Conservation (phyloP, 2,329 filamentous ascomycete species). For the Epichloe bromicola region DNA sequence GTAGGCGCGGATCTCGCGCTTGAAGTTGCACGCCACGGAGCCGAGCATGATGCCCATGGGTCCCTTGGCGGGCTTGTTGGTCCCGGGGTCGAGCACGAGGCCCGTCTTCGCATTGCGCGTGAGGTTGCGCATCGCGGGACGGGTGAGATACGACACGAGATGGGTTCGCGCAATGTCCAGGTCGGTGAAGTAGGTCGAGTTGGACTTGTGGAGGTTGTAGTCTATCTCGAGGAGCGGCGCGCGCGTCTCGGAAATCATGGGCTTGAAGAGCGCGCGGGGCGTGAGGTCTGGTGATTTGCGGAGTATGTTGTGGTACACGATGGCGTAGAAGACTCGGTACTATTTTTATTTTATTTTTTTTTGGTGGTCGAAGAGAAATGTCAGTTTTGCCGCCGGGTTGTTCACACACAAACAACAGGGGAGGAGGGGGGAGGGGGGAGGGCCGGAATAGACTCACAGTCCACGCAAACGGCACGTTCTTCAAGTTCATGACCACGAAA, state of each 20-base stretch:
- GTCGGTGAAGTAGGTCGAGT: conserved; percentile 78
- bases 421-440: too few species aligned
- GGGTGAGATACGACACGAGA: conserved; percentile 57
- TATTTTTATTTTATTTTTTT: conserved; percentile 13
- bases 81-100: conserved; percentile 36
- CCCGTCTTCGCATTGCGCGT: conserved; percentile 5
- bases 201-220: conserved; percentile 75
- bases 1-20: conserved; percentile 58
- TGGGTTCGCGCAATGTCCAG: conserved; percentile 75
- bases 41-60: conserved; percentile 54
- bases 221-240: conserved; percentile 68
- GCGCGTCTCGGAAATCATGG: conserved; percentile 52
- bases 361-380: neutral
- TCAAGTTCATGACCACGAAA: conserved; percentile 53
- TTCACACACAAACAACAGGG: neutral
- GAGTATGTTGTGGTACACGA: conserved; percentile 39
- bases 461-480: conserved; percentile 64
- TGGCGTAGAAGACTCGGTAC: conserved; percentile 46
- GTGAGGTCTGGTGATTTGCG: conserved; percentile 35
- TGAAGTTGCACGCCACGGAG: conserved; percentile 61
- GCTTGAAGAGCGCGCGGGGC: conserved; percentile 58
- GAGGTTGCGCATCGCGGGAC: conserved; percentile 21
- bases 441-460: conserved; percentile 40
- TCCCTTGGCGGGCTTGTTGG: conserved; percentile 37
- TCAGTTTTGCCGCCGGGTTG: neutral